phyloP scores from a whole-genome alignment of 2,329 filamentous ascomycete genomes.

The Trichothecium sympodiale region DNA sequence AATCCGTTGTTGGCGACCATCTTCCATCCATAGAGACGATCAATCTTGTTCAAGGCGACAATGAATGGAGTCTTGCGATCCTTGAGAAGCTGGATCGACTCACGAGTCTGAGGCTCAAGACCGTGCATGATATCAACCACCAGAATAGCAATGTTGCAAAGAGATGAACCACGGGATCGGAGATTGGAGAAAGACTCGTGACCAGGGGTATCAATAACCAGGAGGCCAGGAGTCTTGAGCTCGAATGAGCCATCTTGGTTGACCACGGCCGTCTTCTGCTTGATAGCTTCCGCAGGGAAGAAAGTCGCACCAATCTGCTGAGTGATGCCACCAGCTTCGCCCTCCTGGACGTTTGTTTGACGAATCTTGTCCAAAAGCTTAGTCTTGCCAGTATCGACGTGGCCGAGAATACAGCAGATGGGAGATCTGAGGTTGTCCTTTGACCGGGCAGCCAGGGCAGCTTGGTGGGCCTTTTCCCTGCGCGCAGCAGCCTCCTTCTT shows the following conservation, averaged over 20 bases:
- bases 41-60: constrained; percentile 98
- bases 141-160: constrained; percentile 98
- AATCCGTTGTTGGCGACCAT: constrained; percentile 98
- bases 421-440: constrained; percentile 92
- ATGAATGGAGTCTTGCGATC: constrained; percentile 97
- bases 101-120: constrained; percentile 89
- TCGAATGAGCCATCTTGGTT: constrained; percentile 86
- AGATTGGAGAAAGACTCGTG: constrained; percentile 99
- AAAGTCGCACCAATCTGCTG: constrained; percentile 99
- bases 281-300: constrained; percentile 89
- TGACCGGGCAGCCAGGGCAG: constrained; percentile 79
- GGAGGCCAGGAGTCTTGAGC: constrained; percentile 92
- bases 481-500: constrained; percentile 86
- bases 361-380: constrained; percentile 97
- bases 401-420: constrained; percentile 98
- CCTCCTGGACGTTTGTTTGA: constrained; percentile 97
- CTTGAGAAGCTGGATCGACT: constrained; percentile 89
- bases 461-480: constrained; percentile 81
- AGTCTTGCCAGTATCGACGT: constrained; percentile 99
- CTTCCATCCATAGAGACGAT: constrained; percentile 98
- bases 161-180: constrained; percentile 89
- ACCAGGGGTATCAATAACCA: constrained; percentile 96
- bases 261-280: constrained; percentile 85
- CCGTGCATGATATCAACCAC: constrained; percentile 99
- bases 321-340: constrained; percentile 97